A percentile compares a stretch with the other conserved stretches of the same genome.
phyloP scores from a whole-genome alignment of 345 rosid species.

The Boechera retrofracta region DNA sequence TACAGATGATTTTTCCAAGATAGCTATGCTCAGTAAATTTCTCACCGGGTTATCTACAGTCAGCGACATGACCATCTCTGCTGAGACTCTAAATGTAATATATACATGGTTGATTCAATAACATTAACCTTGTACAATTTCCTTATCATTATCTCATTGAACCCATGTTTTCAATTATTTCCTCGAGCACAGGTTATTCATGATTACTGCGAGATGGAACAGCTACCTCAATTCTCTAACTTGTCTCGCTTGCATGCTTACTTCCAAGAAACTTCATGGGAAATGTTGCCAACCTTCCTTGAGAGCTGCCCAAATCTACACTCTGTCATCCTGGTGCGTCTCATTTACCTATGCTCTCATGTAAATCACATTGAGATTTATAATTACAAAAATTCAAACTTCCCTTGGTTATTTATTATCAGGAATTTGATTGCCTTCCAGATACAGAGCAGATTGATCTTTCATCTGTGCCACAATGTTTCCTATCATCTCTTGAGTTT shows the following conservation, averaged over 20 bases:
- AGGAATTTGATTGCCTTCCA: slow-evolving; percentile 33
- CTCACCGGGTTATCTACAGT: slow-evolving; percentile 28
- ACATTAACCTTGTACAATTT: not conserved
- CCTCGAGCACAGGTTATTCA: slow-evolving; percentile 28
- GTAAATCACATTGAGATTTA: not conserved
- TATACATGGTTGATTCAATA: slow-evolving; percentile 6
- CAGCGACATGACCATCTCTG: slow-evolving; percentile 27
- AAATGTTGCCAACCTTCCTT: slow-evolving; percentile 33
- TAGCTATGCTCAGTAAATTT: slow-evolving; percentile 24
- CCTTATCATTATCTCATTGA: not conserved
- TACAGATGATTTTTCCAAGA: slow-evolving; percentile 20
- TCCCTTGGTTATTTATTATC: not conserved
- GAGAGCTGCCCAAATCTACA: slow-evolving; percentile 37
- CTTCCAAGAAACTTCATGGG: slow-evolving; percentile 23
- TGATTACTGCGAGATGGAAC: slow-evolving; percentile 29
- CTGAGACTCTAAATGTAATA: slow-evolving; percentile 20
- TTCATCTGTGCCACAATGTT: slow-evolving; percentile 30
- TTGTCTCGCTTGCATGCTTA: slow-evolving; percentile 29
- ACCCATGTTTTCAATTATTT: not conserved
- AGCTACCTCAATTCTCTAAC: slow-evolving; percentile 35
- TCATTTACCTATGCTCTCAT: slow-evolving; percentile 13
- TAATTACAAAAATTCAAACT: not conserved
- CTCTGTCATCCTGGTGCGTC: slow-evolving; percentile 27
- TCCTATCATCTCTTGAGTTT: slow-evolving; percentile 36
- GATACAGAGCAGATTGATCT: slow-evolving; percentile 13